Evolutionary conservation across 345 rosid genomes (phyloP).

Genomic region (Salix suchowensis): DNA sequence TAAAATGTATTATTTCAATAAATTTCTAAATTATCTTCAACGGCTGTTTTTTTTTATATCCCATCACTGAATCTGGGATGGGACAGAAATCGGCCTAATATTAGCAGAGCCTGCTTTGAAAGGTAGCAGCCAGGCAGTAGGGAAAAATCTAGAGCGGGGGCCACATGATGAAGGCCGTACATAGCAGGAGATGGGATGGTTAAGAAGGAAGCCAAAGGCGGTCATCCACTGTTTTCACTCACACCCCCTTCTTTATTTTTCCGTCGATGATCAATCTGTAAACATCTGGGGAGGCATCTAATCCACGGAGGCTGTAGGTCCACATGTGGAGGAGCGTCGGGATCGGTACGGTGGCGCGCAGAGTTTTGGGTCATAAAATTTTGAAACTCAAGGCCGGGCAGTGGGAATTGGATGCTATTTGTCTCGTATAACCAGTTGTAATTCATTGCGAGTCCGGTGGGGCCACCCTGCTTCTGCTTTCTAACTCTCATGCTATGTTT

Average conservation of each 20-base stretch:
- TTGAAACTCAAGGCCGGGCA: neutral
- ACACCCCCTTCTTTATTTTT: neutral
- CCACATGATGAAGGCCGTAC: slow-evolving; percentile 11
- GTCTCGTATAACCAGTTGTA: too few species aligned
- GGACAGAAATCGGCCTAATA: neutral
- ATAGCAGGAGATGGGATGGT: neutral
- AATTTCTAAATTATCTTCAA: too few species aligned
- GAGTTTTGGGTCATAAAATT: neutral
- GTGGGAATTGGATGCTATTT: neutral
- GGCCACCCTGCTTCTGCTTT: neutral
- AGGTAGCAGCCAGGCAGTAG: neutral
- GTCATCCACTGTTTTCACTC: neutral
- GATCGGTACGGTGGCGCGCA: neutral
- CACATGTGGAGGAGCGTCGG: neutral
- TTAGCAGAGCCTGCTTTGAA: neutral
- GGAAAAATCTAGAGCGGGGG: neutral
- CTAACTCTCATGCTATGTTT: neutral
- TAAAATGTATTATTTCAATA: too few species aligned
- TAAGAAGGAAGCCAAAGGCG: neutral
- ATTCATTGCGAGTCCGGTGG: neutral
- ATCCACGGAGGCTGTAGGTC: neutral
- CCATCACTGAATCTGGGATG: neutral
- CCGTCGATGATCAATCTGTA: neutral
- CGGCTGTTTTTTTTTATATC: too few species aligned
- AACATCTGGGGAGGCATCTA: slow-evolving; percentile 9